A percentile compares a stretch with the other conserved stretches of the same genome.
phyloP scores from a whole-genome alignment of 345 rosid genomes.

The Pistacia integerrima region DNA sequence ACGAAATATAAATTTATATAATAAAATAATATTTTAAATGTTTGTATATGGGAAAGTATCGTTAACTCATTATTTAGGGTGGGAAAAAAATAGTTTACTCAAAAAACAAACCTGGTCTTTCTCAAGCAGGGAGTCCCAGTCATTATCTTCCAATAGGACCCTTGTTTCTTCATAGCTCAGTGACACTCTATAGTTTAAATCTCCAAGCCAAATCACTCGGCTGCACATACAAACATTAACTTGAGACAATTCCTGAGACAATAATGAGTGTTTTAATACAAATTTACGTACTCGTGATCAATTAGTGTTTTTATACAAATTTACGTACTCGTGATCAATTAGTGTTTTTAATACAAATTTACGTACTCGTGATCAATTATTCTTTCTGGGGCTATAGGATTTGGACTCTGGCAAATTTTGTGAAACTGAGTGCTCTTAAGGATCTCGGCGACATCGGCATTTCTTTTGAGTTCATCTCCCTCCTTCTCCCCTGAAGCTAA shows the following conservation, averaged over 20 bases:
- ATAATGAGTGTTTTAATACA: not conserved
- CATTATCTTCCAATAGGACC: conserved; percentile 62
- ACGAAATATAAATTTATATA: too few species aligned
- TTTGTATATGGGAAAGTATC: too few species aligned
- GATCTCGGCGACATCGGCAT: conserved; percentile 84
- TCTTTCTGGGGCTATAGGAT: conserved; percentile 62
- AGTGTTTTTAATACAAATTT: conserved; percentile 13
- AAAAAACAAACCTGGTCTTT: conserved; percentile 75
- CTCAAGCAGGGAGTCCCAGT: conserved; percentile 79
- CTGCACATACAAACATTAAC: conserved; percentile 29
- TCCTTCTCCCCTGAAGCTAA: conserved; percentile 98
- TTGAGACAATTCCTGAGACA: too few species aligned
- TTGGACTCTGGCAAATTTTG: conserved; percentile 65
- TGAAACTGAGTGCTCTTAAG: conserved; percentile 72
- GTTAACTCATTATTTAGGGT: too few species aligned
- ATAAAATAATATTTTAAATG: too few species aligned
- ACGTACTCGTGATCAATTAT: conserved; percentile 84
- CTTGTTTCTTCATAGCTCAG: conserved; percentile 84
- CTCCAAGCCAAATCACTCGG: conserved; percentile 94
- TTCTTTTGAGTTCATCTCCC: conserved; percentile 89
- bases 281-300: conserved; percentile 75
- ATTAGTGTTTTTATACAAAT: conserved; percentile 7
- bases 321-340: conserved; percentile 76
- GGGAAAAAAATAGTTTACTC: too few species aligned
- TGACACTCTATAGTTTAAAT: conserved; percentile 79